These are phyloP conservation scores for Brasenia schreberi DNA, from an alignment of 164 flowering plant species.

Conservation along the genomic window DNA sequence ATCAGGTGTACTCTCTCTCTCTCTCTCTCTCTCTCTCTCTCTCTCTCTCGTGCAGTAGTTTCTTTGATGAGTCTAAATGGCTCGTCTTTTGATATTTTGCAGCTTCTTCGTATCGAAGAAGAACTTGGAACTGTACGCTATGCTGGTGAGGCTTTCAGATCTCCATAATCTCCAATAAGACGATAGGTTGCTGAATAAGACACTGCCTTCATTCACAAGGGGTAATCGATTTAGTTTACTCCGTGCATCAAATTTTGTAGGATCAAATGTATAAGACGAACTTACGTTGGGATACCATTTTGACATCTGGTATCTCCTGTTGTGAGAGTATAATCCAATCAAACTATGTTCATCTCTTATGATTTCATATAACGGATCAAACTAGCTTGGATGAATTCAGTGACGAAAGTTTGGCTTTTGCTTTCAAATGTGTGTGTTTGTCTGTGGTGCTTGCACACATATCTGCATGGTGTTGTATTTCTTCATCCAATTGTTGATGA, in stretches of 20 bases:
- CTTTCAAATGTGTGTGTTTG: too few relatives aligned
- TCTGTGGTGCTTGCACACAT: too few relatives aligned
- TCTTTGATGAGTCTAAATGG: too few relatives aligned
- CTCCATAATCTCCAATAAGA: conserved; percentile 1
- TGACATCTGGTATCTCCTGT: background rate
- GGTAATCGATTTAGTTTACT: background rate
- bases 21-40: background rate
- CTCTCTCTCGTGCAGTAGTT: background rate
- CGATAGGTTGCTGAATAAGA: background rate
- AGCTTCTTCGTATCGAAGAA: conserved; percentile 73
- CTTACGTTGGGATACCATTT: background rate
- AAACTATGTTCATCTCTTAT: too few relatives aligned
- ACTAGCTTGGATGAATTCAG: too few relatives aligned
- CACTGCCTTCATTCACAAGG: background rate
- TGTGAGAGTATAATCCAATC: background rate
- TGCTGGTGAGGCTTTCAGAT: conserved; percentile 55
- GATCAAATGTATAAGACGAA: background rate
- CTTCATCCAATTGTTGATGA: too few relatives aligned
- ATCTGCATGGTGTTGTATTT: too few relatives aligned
- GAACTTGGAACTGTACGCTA: conserved; percentile 59
- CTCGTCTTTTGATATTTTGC: background rate
- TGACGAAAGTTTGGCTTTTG: too few relatives aligned
- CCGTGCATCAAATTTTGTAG: background rate
- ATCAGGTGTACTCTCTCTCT: conserved; percentile 43
- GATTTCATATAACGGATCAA: too few relatives aligned